These are phyloP conservation scores for Pleurotus giganteus DNA, from an alignment of 768 basidiomycete genomes.

Conservation along the genomic window DNA sequence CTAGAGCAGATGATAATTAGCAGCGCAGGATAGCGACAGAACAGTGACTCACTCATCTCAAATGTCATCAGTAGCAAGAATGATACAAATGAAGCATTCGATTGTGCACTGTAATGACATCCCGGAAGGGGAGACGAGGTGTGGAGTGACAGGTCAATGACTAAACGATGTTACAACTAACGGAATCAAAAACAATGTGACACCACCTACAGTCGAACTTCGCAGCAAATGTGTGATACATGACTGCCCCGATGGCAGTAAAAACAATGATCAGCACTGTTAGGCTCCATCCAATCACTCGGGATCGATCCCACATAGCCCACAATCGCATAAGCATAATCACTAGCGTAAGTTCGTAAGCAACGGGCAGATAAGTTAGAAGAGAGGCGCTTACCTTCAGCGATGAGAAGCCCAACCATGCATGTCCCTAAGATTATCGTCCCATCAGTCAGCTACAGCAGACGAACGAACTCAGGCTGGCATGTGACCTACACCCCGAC, in stretches of 20 bases:
- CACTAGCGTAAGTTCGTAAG: background rate
- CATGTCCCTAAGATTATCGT: no score
- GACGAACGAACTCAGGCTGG: no score
- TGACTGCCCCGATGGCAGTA: background rate
- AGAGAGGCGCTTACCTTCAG: background rate
- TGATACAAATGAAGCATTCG: background rate
- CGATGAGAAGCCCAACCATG: background rate
- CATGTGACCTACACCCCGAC: no score
- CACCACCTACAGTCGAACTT: background rate
- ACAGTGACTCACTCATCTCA: background rate
- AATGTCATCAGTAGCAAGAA: background rate
- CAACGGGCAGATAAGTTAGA: background rate
- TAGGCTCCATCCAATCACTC: background rate
- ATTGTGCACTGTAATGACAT: background rate
- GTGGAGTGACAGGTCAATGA: background rate
- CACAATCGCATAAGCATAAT: constrained; percentile 7
- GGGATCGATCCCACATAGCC: constrained; percentile 1
- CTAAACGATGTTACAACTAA: background rate
- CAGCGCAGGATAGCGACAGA: background rate
- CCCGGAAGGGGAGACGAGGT: background rate
- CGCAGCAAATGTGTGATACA: background rate
- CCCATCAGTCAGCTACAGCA: no score
- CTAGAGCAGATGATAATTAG: background rate
- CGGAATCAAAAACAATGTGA: no score
- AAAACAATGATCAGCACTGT: background rate